Conservation (phyloP, 129 eudicot species). For the Flaveria bidentis region DNA sequence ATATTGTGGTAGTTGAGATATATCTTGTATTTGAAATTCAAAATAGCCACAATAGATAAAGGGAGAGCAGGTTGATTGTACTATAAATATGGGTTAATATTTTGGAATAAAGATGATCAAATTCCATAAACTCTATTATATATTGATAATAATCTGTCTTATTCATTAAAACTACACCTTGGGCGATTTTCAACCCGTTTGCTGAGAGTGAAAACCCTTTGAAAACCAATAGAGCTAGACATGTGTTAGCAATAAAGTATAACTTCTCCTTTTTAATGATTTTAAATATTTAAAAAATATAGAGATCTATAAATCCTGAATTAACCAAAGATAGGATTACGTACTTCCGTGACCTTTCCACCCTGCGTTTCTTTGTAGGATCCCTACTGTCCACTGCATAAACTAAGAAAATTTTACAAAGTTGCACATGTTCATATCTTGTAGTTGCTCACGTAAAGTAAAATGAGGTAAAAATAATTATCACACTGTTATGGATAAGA, state of each 20-base stretch:
- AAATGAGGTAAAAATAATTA: constrained; percentile 1
- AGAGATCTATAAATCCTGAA: constrained; percentile 1
- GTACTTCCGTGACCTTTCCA: constrained; percentile 79
- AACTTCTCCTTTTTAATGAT: neutral
- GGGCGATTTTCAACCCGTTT: neutral
- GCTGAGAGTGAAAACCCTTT: neutral
- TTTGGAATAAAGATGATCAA: too few relatives aligned
- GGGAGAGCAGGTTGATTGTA: too few relatives aligned
- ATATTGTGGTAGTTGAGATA: too few relatives aligned
- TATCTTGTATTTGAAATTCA: too few relatives aligned
- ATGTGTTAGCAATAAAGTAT: neutral
- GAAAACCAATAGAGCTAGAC: neutral
- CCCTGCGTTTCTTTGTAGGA: constrained; percentile 82
- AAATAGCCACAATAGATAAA: too few relatives aligned
- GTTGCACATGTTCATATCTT: neutral
- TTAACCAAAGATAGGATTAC: constrained; percentile 34
- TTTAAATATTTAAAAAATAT: neutral
- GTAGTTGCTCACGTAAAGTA: constrained; percentile 2
- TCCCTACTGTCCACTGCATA: constrained; percentile 69
- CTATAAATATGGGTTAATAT: too few relatives aligned
- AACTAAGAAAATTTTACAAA: constrained; percentile 2
- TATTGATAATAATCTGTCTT: neutral
- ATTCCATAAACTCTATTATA: too few relatives aligned
- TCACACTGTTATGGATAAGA: neutral
- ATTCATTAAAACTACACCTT: neutral